Percentiles rank a stretch among this genome's conserved stretches.
Conservation (phyloP, 169 alveolate species). For the Plasmodium gallinaceum region DNA sequence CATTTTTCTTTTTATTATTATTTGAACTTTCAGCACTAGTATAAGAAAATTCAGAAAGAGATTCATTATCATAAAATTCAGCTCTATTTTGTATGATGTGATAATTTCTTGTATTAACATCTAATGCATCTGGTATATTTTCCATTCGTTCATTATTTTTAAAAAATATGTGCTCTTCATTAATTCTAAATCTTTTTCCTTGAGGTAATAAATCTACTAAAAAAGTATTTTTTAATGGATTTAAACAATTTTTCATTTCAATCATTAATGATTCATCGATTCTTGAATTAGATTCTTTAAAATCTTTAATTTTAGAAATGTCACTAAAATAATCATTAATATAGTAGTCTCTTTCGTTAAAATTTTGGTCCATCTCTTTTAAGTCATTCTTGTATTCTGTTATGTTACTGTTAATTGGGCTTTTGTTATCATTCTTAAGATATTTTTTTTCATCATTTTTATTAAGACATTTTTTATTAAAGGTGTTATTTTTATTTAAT, state of each 20-base stretch:
- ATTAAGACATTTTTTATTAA: no score
- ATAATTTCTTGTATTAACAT: conserved; percentile 72
- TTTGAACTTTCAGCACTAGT: conserved; percentile 67
- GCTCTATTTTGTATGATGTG: conserved; percentile 71
- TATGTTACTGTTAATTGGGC: background rate
- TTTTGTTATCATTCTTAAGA: background rate
- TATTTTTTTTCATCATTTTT: background rate
- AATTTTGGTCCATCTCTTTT: background rate
- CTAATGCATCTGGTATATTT: conserved; percentile 75
- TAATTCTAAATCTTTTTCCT: conserved; percentile 73
- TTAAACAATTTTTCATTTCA: conserved; percentile 69
- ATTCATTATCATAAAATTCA: conserved; percentile 50
- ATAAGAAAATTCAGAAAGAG: conserved; percentile 68
- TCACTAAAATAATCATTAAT: background rate
- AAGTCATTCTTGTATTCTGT: conserved; percentile 5
- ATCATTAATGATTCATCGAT: conserved; percentile 58
- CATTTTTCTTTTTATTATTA: conserved; percentile 50
- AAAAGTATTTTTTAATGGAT: conserved; percentile 72
- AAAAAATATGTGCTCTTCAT: conserved; percentile 69
- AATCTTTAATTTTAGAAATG: conserved; percentile 12
- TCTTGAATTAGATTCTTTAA: conserved; percentile 14
- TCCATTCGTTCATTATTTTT: conserved; percentile 76
- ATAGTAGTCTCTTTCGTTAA: background rate
- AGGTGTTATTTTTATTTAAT: background rate
- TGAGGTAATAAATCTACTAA: conserved; percentile 74